Conservation (phyloP, 2,329 filamentous ascomycete species). For the Achaetomium macrosporum region DNA sequence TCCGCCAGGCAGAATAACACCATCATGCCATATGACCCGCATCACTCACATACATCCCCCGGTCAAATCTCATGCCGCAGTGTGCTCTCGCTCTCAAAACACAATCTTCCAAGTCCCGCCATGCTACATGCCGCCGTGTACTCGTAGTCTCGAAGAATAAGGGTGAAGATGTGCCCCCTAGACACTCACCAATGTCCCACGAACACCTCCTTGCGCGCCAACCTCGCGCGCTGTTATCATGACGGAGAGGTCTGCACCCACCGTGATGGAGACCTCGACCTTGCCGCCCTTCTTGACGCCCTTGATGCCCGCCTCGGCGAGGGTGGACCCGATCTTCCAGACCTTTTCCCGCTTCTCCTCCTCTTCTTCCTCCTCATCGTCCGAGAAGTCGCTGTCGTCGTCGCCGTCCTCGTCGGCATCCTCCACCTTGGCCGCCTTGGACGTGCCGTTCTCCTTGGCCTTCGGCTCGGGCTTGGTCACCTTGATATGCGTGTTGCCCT, state of each 20-base stretch:
- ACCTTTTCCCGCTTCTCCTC: conserved; percentile 86
- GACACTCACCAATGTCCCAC: conserved; percentile 48
- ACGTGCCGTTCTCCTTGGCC: conserved; percentile 55
- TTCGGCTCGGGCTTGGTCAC: conserved; percentile 82
- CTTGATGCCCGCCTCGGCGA: conserved; percentile 81
- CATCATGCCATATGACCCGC: neutral
- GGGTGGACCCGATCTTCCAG: conserved; percentile 77
- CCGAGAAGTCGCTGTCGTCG: conserved; percentile 51
- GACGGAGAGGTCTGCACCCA: conserved; percentile 71
- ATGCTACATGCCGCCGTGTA: neutral
- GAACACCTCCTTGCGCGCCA: conserved; percentile 77
- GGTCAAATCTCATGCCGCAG: neutral
- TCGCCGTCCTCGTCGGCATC: conserved; percentile 63
- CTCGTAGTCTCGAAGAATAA: neutral
- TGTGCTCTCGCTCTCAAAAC: neutral
- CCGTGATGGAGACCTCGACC: conserved; percentile 89
- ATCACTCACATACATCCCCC: neutral
- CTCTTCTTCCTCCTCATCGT: conserved; percentile 69
- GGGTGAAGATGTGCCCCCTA: conserved; percentile 8
- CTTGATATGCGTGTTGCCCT: conserved; percentile 88
- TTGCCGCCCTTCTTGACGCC: conserved; percentile 82
- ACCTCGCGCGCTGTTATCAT: conserved; percentile 80
- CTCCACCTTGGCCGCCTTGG: conserved; percentile 50
- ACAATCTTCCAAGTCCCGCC: neutral
- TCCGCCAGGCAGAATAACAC: conserved; percentile 2